Base-by-base conservation (phyloP, 306 rosid genomes). In the Cyamopsis tetragonoloba region DNA sequence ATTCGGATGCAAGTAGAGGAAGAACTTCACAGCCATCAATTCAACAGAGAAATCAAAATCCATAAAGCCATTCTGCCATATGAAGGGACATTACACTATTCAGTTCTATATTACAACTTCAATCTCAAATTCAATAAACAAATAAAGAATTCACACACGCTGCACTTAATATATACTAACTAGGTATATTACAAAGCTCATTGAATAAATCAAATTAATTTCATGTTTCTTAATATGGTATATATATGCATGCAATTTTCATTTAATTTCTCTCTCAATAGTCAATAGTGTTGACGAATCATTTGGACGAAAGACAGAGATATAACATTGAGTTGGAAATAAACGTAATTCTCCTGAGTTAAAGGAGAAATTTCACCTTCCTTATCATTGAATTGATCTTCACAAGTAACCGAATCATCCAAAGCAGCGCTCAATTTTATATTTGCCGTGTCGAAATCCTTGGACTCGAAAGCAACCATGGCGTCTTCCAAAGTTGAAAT, bases 301-400 rank as follows among this genome's bases (percentile, higher is more conserved):
- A 75, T 68, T 27, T 76, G 31, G 17, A 72, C 49, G 71, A 87
- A 91, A 63, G 82, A 76, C 41, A 91, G 73, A 70, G 88, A 61
- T 17, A 91, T 83, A 0, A 64, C 79, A 15, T 66, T 79, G 57
- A 84, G 73, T 47, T 85, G 76, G 24, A 65, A 75, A 76, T 66
- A 87, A 8, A 20, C 4, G 5, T 9, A 17, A 9, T 84, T 86
- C 37, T 76, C 81, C 39, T 60, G 53, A 19, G 84, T 79, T 37
- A 83, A 69, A 44, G 91, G 95, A 69, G 84, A 87, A 6, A 12
- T 59, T 50, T 46, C 81, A 19, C 79, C 79, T 67, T 76, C 55
- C 78, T 62, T 79, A 3, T 87, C 88, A 66, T 48, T 62, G 67
- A 87, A 91, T 2, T 85, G 90, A 35, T 90, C 89, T 64, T 87